Base-by-base conservation (phyloP, 257 asterid species). In the Ophiorrhiza pumila region DNA sequence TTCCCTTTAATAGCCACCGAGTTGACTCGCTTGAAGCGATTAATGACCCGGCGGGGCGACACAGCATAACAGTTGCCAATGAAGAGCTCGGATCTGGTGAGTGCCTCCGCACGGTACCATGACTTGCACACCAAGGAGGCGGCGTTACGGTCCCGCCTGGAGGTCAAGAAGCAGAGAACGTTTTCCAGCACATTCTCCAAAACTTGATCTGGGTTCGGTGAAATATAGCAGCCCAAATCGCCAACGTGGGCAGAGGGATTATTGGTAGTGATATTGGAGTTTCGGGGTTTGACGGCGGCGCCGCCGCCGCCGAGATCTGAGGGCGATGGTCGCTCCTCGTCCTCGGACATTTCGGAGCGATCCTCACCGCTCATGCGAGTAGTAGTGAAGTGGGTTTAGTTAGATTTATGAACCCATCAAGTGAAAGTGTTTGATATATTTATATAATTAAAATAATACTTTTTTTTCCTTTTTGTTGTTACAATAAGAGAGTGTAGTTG, bases 11-110 rank as follows among this genome's bases (percentile, higher is more conserved):
- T 73, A 0, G 77, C 69, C 42, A 85, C 80, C 55, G 86, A 76
- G 57, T 71, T 85, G 29, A 85, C 78, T 68, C 79, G 74, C 58
- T 41, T 56, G 71, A 85, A 85, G 11, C 89, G 87, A 67, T 64
- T 47, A 64, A 78, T 74, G 50, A 83, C 86, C 23, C 87, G 84
- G 59, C 49, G 31, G 2, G 87, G 87, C 3, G 85, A 79, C 7
- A 85, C 74, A 0, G 89, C 77, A 31, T 85, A 85, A 46, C 89
- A 85, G 84, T 85, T 85, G 10, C 89, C 89, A 23, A 85, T 85
- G 73, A 79, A 83, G 27, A 85, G 56, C 22, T 85, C 89, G 71
- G 87, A 85, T 83, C 89, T 83, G 77, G 89, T 83, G 29, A 83
- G 80, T 10, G 89, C 85, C 79, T 85, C 89, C 0, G 80, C 81